Base-by-base conservation (phyloP, 805 yeast genomes). In the Suhomyces vadensis region DNA sequence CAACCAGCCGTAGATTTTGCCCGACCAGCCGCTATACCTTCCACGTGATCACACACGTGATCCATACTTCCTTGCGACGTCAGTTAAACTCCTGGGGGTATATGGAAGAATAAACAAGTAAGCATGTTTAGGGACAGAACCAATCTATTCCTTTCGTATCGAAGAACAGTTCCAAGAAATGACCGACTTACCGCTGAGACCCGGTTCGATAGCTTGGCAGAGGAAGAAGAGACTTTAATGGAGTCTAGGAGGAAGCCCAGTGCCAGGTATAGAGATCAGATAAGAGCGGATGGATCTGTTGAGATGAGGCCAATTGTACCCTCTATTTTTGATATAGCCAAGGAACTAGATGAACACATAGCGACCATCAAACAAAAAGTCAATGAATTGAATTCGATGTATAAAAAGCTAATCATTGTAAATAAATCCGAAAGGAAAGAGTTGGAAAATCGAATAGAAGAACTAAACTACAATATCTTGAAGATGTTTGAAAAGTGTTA, bases 81-180 rank as follows among this genome's bases (percentile, higher is more conserved):
- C 16, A 29, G 20, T 29, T 29, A 8, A 29, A 6, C 19, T 14
- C 19, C 33, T 14, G 5, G 9, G n/a, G n/a, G n/a, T n/a, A n/a
- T n/a, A 29, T 5, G 3, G 4, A 5, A 26, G 8, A 5, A 10
- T 11, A 26, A 26, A 26, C 35, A 31, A 24, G 16, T 14, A 29
- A 22, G 38, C 42, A 89, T 92, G 97, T 87, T 86, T 58, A 77
- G 98, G 62, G 98, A 94, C 67, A 75, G 97, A 62, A 94, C 99
- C n/a, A 92, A 91, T 59, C 75, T 92, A 51, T 92, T 76, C 64
- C 71, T 90, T 17, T 89, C 97, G 37, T 92, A 87, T 60, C 80
- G 99, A 50, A 81, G 94, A 47, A 90, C 98, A 8, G 85, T 83
- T 45, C 95, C 96, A 0, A 90, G 90, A 20, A 48, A 46, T n/a